Evolutionary conservation across 75 land plant species (phyloP), one percentile per base, ranked within the genome.

Genomic region (Pinus albicaulis): DNA sequence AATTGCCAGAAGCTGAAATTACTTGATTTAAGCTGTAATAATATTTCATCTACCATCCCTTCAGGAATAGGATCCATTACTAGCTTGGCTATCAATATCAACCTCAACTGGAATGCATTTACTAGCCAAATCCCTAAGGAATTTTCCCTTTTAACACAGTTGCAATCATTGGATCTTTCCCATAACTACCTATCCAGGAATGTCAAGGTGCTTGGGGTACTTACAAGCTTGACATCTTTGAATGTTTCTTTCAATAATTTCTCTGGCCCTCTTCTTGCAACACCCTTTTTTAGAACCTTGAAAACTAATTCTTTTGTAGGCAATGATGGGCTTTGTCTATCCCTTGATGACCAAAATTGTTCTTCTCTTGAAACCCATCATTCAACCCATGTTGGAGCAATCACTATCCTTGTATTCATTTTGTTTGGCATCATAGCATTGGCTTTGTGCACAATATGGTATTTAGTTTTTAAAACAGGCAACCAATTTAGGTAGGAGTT

Each of bases 101-200:
- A 93, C 76, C 83, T 95, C 77, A 89, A 92, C 85, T 87, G 81
- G 48, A 95, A 95, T 74, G 55, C 55, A 2, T 89, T 95, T 26
- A 80, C 73, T 4, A 95, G 98, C 17, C 78, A 89, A 73, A 56
- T 95, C 7, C 98, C 98, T 0, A 60, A 80, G 34, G 82, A 84
- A 76, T 64, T 96, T 66, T 82, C 87, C 2, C 25, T 77, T 63
- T 76, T 96, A 34, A 84, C 83, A 8, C 90, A 92, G 85, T 74
- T 95, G 56, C 95, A 92, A 59, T 87, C 91, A 4, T 83, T 95
- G 76, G 96, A 95, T 72, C 83, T 95, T 48, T 91, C 98, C 3
- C 88, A 73, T 57, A 95, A 95, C 52, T 61, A 60, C 66, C 78
- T 95, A 31, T 56, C 64, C 36, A 95, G 98, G 13, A 76, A 79